Percentiles rank a stretch among this genome's conserved stretches.
Conservation (phyloP, 2,329 filamentous ascomycete genomes). For the Colletotrichum plurivorum region DNA sequence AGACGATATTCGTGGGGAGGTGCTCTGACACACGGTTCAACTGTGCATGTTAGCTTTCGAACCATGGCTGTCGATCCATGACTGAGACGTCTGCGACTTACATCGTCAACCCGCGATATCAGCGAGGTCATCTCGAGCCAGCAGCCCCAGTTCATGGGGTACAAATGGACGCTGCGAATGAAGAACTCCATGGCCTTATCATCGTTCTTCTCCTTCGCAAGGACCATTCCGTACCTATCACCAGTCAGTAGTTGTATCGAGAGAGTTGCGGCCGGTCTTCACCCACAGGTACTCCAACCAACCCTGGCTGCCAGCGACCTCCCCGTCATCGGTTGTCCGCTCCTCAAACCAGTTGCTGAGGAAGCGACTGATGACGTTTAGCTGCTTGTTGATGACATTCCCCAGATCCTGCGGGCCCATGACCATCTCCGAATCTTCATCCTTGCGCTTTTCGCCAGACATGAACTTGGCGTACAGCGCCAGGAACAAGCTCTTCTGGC, state of each 20-base stretch:
- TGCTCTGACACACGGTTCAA: slow-evolving; percentile 79
- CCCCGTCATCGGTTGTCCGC: slow-evolving; percentile 70
- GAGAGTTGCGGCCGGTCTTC: neutral
- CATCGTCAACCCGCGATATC: slow-evolving; percentile 84
- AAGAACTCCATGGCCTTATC: slow-evolving; percentile 87
- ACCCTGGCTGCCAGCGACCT: slow-evolving; percentile 80
- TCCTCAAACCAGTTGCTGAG: slow-evolving; percentile 86
- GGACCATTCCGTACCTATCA: slow-evolving; percentile 83
- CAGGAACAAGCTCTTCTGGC: slow-evolving; percentile 93
- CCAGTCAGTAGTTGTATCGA: slow-evolving; percentile 31
- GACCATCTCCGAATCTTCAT: slow-evolving; percentile 98
- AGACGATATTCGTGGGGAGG: slow-evolving; percentile 91
- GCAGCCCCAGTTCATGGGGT: slow-evolving; percentile 96
- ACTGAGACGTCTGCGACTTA: slow-evolving; percentile 61
- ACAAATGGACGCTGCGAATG: slow-evolving; percentile 88
- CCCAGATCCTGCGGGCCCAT: slow-evolving; percentile 93
- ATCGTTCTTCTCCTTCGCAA: slow-evolving; percentile 93
- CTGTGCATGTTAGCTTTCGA: slow-evolving; percentile 60
- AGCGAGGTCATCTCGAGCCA: slow-evolving; percentile 94
- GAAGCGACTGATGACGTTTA: slow-evolving; percentile 80
- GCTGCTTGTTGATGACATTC: slow-evolving; percentile 86
- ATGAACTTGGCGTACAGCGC: slow-evolving; percentile 94
- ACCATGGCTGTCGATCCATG: neutral
- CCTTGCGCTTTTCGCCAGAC: slow-evolving; percentile 94
- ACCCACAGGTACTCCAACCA: slow-evolving; percentile 88